A percentile compares a stretch with the other conserved stretches of the same genome.
Conservation (phyloP, 108 stramenopile genomes). For the Pseudonitzschia pungens region DNA sequence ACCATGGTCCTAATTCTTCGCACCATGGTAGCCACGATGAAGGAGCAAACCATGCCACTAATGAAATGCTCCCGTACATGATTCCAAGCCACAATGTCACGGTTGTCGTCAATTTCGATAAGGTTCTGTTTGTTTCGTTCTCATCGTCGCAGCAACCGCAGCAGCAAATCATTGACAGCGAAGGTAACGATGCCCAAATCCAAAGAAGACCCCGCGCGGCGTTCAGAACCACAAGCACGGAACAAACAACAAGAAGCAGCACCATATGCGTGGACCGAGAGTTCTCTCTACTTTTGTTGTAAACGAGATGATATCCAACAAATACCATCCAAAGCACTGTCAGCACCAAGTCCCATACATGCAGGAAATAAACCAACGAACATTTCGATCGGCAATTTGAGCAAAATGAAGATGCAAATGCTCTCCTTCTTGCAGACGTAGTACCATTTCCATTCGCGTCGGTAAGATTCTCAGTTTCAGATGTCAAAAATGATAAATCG, state of each 20-base stretch:
- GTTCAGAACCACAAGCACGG: not conserved
- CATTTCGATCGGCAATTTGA: not conserved
- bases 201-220: not conserved
- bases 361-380: slow-evolving; percentile 12
- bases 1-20: not conserved
- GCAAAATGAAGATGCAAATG: not conserved
- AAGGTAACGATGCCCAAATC: slow-evolving; percentile 6
- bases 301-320: slow-evolving; percentile 8
- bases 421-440: not conserved
- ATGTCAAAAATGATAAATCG: slow-evolving; percentile 4
- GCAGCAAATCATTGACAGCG: slow-evolving; percentile 6
- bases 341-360: not conserved
- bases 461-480: not conserved
- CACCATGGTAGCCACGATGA: slow-evolving; percentile 9
- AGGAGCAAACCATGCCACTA: slow-evolving; percentile 10
- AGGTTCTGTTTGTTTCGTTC: not conserved
- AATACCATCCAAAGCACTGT: not conserved
- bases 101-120: not conserved
- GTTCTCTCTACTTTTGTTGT: not conserved
- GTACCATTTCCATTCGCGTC: not conserved
- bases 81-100: slow-evolving; percentile 1
- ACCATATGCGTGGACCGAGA: not conserved
- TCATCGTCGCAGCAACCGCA: slow-evolving; percentile 1
- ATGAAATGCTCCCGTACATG: not conserved
- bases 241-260: not conserved